phyloP scores from a whole-genome alignment of 140 eudicot species.

The Stevia rebaudiana region DNA sequence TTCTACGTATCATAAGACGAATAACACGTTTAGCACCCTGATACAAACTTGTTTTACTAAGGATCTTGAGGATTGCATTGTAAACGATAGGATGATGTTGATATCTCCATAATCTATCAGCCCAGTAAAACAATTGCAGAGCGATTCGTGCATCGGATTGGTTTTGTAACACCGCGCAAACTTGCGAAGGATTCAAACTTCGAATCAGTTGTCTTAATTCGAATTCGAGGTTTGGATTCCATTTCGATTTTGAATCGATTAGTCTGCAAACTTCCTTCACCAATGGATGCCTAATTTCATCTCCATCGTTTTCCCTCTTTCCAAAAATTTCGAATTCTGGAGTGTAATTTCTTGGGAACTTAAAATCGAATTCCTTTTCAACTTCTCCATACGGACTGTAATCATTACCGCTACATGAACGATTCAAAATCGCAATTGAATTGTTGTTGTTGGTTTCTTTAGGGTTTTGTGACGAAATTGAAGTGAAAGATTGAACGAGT shows the following conservation, averaged over 20 bases:
- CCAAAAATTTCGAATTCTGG: constrained; percentile 25
- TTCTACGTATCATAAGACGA: constrained; percentile 59
- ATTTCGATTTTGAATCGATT: constrained; percentile 40
- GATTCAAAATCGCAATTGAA: constrained; percentile 8
- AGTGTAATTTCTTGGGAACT: constrained; percentile 28
- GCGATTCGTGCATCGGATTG: constrained; percentile 75
- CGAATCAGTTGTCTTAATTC: constrained; percentile 53
- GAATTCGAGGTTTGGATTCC: constrained; percentile 61
- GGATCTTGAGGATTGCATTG: constrained; percentile 61
- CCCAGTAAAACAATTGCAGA: constrained; percentile 72
- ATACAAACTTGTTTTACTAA: constrained; percentile 65
- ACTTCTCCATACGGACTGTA: constrained; percentile 3
- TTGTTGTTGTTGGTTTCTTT: not conserved
- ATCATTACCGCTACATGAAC: not conserved
- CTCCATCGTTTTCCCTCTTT: constrained; percentile 34
- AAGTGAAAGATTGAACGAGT: constrained; percentile 8
- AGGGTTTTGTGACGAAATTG: constrained; percentile 24
- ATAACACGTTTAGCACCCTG: constrained; percentile 72
- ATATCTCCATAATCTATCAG: constrained; percentile 79
- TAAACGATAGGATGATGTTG: constrained; percentile 64
- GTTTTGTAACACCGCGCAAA: constrained; percentile 54
- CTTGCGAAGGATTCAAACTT: constrained; percentile 59
- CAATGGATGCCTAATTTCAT: constrained; percentile 64
- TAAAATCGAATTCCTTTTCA: constrained; percentile 22
- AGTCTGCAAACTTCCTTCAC: constrained; percentile 70